A percentile compares a stretch with the other conserved stretches of the same genome.
Evolutionary conservation across 306 rosid species (phyloP).

Genomic region (Prunus mongolica): DNA sequence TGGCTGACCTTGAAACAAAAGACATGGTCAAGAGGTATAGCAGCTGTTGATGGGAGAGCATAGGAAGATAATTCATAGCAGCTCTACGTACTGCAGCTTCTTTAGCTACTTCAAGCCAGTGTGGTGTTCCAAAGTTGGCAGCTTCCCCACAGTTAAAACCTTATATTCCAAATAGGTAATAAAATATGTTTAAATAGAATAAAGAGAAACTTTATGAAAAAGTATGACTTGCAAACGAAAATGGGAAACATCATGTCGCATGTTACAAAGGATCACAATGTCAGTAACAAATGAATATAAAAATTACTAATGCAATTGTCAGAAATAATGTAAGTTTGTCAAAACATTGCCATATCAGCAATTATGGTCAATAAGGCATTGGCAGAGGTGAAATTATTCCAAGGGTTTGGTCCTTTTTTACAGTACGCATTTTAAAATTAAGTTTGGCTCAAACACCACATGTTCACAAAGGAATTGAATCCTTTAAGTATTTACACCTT

Average conservation of each 20-base stretch:
- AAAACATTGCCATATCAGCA: too few relatives aligned
- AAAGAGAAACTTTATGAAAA: background rate
- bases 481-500: background rate
- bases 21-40: slow-evolving; percentile 95
- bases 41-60: slow-evolving; percentile 99
- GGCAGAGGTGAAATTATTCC: background rate
- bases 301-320: background rate
- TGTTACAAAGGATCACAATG: background rate
- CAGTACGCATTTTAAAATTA: background rate
- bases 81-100: slow-evolving; percentile 99
- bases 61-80: slow-evolving; percentile 96
- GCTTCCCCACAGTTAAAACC: slow-evolving; percentile 99
- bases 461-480: slow-evolving; percentile 1
- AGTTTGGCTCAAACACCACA: background rate
- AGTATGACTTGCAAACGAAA: background rate
- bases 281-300: background rate
- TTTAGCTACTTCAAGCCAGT: slow-evolving; percentile 91
- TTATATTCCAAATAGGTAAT: slow-evolving; percentile 6
- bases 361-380: background rate
- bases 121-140: slow-evolving; percentile 98
- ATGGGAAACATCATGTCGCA: background rate
- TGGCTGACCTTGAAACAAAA: slow-evolving; percentile 77
- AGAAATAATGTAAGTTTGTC: background rate
- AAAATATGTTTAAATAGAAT: background rate
- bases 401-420: background rate